phyloP scores from a whole-genome alignment of 805 yeast genomes.

The Yamadazyma philogaea region DNA sequence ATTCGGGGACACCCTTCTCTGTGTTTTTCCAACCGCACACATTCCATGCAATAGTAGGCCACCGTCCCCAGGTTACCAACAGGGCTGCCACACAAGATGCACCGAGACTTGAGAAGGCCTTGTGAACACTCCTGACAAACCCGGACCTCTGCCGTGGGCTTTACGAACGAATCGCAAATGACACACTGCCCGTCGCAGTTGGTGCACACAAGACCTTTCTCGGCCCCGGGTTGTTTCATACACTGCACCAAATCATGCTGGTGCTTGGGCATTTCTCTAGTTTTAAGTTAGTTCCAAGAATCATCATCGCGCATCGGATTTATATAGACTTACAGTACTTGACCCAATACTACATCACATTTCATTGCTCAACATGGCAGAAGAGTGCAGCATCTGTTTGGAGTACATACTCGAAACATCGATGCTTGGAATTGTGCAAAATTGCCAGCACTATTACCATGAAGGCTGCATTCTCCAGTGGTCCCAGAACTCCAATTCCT shows the following conservation, averaged over 20 bases:
- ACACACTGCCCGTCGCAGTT: conserved; percentile 94
- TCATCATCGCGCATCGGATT: background rate
- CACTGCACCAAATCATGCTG: conserved; percentile 84
- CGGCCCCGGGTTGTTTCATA: conserved; percentile 77
- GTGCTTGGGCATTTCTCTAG: conserved; percentile 91
- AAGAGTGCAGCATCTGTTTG: conserved; percentile 61
- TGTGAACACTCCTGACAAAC: conserved; percentile 85
- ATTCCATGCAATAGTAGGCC: conserved; percentile 83
- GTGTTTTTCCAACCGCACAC: conserved; percentile 74
- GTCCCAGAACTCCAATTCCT: conserved; percentile 53
- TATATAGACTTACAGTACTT: background rate
- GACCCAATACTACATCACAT: background rate
- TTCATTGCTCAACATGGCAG: conserved; percentile 1
- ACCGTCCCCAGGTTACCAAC: conserved; percentile 45
- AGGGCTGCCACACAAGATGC: conserved; percentile 80
- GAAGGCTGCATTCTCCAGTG: conserved; percentile 54
- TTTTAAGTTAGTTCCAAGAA: too few relatives aligned
- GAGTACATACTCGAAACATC: conserved; percentile 24
- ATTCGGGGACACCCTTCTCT: conserved; percentile 92
- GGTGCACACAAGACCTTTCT: conserved; percentile 68
- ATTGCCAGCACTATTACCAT: conserved; percentile 57
- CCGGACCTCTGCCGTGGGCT: conserved; percentile 62
- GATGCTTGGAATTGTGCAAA: conserved; percentile 23
- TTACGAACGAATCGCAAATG: conserved; percentile 79
- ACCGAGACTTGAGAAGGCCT: conserved; percentile 59